These are phyloP conservation scores for Malassezia dermatis DNA, from an alignment of 1,284 basidiomycete genomes.

Conservation along the genomic window DNA sequence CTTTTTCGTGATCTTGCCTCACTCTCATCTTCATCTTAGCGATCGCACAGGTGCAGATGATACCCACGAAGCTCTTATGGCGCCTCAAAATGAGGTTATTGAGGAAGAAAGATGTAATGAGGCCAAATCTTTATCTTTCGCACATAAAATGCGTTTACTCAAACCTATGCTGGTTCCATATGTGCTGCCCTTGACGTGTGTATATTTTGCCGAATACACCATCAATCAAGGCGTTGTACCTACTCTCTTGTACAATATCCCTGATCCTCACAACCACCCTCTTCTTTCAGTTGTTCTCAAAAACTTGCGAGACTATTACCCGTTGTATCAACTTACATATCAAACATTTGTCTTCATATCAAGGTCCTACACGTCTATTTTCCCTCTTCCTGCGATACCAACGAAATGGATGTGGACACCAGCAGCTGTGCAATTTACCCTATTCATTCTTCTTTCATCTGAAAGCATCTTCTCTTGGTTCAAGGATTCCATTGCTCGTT, in stretches of 20 bases:
- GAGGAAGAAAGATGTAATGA: not conserved
- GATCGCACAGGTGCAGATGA: not conserved
- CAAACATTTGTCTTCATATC: conserved; percentile 89
- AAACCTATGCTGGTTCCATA: conserved; percentile 39
- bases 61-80: not conserved
- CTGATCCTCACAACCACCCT: conserved; percentile 55
- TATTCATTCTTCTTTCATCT: conserved; percentile 56
- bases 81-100: not conserved
- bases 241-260: conserved; percentile 79
- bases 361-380: conserved; percentile 70
- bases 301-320: conserved; percentile 83
- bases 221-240: conserved; percentile 55
- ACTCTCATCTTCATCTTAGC: not conserved
- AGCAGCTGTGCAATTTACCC: conserved; percentile 59
- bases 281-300: conserved; percentile 67
- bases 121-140: conserved; percentile 22
- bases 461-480: conserved; percentile 53
- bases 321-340: conserved; percentile 53
- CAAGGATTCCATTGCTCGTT: conserved; percentile 31
- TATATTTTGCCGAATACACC: conserved; percentile 46
- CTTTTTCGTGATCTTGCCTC: conserved; percentile 18
- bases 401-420: conserved; percentile 61
- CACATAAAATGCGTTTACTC: conserved; percentile 37
- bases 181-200: conserved; percentile 39
- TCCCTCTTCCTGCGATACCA: conserved; percentile 76